Evolutionary conservation across 176 grass and related monocot genomes (phyloP).

Genomic region (Eleusine indica): DNA sequence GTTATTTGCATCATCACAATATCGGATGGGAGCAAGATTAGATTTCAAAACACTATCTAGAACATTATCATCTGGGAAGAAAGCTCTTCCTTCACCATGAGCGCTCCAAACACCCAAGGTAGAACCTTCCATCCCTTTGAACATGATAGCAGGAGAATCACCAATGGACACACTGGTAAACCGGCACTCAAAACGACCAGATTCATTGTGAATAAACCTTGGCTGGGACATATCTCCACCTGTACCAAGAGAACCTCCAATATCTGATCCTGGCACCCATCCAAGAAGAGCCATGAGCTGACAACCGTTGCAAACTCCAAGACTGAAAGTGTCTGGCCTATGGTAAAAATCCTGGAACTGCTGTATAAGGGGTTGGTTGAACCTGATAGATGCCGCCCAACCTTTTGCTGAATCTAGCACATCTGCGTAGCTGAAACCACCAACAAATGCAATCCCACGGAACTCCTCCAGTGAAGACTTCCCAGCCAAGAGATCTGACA

Average conservation of each 20-base stretch:
- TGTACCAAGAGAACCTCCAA: constrained; percentile 59
- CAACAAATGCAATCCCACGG: constrained; percentile 85
- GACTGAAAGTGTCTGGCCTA: constrained; percentile 81
- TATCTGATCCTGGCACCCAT: constrained; percentile 76
- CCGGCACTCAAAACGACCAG: constrained; percentile 76
- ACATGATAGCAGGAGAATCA: constrained; percentile 79
- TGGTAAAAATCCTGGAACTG: constrained; percentile 88
- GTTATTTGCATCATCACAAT: constrained; percentile 73
- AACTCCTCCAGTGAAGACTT: constrained; percentile 64
- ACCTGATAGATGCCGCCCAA: constrained; percentile 90
- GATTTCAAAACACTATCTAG: constrained; percentile 57
- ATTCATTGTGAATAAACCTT: constrained; percentile 96
- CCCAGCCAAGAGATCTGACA: constrained; percentile 64
- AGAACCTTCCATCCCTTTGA: constrained; percentile 92
- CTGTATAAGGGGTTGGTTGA: constrained; percentile 76
- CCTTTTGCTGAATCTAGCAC: constrained; percentile 91
- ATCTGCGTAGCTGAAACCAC: constrained; percentile 93
- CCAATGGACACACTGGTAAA: constrained; percentile 77
- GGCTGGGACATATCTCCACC: constrained; percentile 81
- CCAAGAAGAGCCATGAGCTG: constrained; percentile 98
- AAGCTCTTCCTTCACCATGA: constrained; percentile 82
- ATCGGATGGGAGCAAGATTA: constrained; percentile 72
- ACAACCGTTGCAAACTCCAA: constrained; percentile 95
- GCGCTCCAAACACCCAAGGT: constrained; percentile 81
- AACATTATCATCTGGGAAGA: constrained; percentile 70